Base-by-base conservation (phyloP, 1,284 basidiomycete species). In the Ganoderma lucidum region DNA sequence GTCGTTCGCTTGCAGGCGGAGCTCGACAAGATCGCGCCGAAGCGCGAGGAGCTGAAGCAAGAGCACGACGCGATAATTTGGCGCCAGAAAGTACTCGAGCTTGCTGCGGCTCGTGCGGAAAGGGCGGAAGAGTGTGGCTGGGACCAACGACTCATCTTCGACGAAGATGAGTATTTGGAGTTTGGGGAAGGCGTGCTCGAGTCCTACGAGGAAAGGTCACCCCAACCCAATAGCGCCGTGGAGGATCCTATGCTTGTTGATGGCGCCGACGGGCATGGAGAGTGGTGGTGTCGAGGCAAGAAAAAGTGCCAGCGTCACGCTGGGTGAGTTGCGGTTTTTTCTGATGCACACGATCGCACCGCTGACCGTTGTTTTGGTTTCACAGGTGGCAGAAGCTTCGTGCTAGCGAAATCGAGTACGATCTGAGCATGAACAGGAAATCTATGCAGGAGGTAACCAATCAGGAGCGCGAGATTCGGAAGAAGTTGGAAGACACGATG, bases 91-190 rank as follows among this genome's bases (percentile, higher is more conserved):
- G 77, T 95, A 35, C 80, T 93, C 19, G 85, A 88, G 64, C 83
- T 93, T 42, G 93, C 93, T 9, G 84, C 81, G 9, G 87, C 87
- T 56, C 84, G 91, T 32, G 87, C 90, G 12, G 88, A 88, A 65
- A 80, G 80, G 19, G 77, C 88, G 28, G 86, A 86, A 12, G 86
- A 88, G 71, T 96, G 94, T 80, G 94, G 94, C 1, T 95, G 94
- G 90, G 94, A 96, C 78, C 89, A 90, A 74, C 84, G 94, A 37
- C 82, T 96, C n/a, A 92, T 92, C 70, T 90, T 92, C 77, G 90
- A 90, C 35, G 91, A 94, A 66, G 88, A 90, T 65, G 92, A 94
- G 77, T 92, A 89, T 82, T 84, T 81, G 32, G 90, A 90, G 65
- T 90, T 86, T 75, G 92, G 90, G 4, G 81, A 80, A 9, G 86